Conservation (phyloP, 441 rosid genomes). For the Kokia cookei region DNA sequence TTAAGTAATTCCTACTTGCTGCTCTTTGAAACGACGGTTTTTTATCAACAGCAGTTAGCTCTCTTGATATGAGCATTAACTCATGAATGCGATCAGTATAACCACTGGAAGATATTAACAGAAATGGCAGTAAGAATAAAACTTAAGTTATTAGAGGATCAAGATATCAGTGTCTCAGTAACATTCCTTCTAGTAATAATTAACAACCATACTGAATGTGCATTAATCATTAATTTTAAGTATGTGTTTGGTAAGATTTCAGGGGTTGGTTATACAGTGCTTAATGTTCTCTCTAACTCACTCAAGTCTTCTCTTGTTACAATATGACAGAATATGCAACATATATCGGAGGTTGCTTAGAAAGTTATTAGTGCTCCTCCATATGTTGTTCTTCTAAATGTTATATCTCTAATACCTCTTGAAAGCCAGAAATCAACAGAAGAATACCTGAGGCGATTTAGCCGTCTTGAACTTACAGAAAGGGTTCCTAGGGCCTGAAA, state of each 20-base stretch:
- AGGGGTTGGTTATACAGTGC: background rate
- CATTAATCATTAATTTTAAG: background rate
- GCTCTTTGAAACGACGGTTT: constrained; percentile 55
- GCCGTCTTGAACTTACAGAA: constrained; percentile 89
- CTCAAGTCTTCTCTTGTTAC: background rate
- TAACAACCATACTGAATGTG: background rate
- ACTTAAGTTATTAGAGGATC: background rate
- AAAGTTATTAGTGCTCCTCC: background rate
- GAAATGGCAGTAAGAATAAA: constrained; percentile 4
- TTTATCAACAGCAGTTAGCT: constrained; percentile 57
- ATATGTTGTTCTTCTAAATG: background rate
- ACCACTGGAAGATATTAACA: constrained; percentile 55
- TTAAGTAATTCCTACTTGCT: constrained; percentile 64
- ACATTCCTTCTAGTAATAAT: background rate
- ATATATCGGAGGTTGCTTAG: background rate
- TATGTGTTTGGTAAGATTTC: background rate
- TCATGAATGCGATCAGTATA: constrained; percentile 99
- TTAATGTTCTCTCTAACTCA: background rate
- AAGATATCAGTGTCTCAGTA: background rate
- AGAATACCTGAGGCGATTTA: constrained; percentile 90
- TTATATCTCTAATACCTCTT: background rate
- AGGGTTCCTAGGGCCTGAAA: constrained; percentile 97
- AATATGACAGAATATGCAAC: background rate
- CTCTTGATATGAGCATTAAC: constrained; percentile 78
- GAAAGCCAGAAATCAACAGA: background rate